Evolutionary conservation across 2,329 filamentous ascomycete species (phyloP).

Genomic region (Trichophyton mentagrophytes): DNA sequence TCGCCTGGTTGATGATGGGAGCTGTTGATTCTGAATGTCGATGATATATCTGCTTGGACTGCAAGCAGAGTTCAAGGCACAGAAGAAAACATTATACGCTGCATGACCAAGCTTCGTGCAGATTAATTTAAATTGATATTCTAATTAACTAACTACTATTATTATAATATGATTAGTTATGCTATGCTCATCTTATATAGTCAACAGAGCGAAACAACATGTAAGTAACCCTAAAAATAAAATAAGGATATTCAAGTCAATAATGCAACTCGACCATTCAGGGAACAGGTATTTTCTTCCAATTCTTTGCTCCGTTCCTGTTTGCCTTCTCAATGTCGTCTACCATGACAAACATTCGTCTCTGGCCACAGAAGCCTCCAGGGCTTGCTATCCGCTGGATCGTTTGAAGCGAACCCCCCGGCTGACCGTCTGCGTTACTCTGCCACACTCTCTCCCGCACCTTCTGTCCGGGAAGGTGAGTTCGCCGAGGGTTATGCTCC

Average conservation of each 20-base stretch:
- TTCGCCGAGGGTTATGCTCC: conserved; percentile 10
- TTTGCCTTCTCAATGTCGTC: conserved; percentile 7
- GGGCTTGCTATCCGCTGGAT: conserved; percentile 4
- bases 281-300: conserved; percentile 8
- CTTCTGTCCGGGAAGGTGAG: conserved; percentile 3
- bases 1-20: neutral
- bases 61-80: neutral
- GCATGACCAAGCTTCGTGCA: neutral
- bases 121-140: neutral
- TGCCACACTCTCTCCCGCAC: conserved; percentile 5
- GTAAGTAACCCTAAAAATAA: too few species aligned
- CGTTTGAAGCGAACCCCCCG: conserved; percentile 7
- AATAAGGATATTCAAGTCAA: neutral
- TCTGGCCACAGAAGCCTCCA: conserved; percentile 10
- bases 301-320: conserved; percentile 7
- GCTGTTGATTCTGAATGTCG: neutral
- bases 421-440: neutral
- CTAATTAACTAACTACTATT: neutral
- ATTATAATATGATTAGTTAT: neutral
- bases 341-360: conserved; percentile 10
- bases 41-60: too few species aligned
- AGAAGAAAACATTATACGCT: neutral
- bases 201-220: too few species aligned
- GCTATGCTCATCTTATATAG: neutral
- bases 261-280: neutral